phyloP scores from a whole-genome alignment of 306 rosid genomes.

The Myrica gale region DNA sequence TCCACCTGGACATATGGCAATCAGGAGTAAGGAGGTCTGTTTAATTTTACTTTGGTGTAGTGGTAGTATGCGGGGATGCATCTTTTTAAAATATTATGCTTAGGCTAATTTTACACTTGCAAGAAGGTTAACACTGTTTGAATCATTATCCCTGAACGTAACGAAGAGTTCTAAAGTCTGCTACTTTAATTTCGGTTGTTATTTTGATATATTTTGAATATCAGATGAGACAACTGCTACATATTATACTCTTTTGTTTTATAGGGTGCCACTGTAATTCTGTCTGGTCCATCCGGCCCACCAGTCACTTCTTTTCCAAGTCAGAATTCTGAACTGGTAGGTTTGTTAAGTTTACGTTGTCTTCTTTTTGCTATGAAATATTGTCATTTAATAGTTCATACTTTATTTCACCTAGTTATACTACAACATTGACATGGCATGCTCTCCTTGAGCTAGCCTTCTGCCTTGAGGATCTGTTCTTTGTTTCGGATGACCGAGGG shows the following conservation, averaged over 20 bases:
- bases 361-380: neutral
- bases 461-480: neutral
- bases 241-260: constrained; percentile 31
- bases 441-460: neutral
- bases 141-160: neutral
- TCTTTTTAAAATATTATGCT: constrained; percentile 5
- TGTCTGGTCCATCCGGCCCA: constrained; percentile 98
- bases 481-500: neutral
- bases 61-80: neutral
- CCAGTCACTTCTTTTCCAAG: constrained; percentile 90
- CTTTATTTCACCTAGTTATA: neutral
- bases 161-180: neutral
- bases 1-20: constrained; percentile 99
- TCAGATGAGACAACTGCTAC: neutral
- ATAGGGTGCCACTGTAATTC: constrained; percentile 92
- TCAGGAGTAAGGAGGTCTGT: constrained; percentile 97
- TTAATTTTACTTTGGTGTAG: neutral
- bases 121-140: neutral
- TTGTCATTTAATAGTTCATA: neutral
- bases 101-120: constrained; percentile 2
- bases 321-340: constrained; percentile 96
- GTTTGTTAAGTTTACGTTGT: constrained; percentile 10
- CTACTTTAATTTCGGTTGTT: neutral
- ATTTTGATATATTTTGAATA: neutral
- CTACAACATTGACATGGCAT: neutral